Conservation (phyloP, 768 basidiomycete species). For the Coprinopsis strossmayeri region DNA sequence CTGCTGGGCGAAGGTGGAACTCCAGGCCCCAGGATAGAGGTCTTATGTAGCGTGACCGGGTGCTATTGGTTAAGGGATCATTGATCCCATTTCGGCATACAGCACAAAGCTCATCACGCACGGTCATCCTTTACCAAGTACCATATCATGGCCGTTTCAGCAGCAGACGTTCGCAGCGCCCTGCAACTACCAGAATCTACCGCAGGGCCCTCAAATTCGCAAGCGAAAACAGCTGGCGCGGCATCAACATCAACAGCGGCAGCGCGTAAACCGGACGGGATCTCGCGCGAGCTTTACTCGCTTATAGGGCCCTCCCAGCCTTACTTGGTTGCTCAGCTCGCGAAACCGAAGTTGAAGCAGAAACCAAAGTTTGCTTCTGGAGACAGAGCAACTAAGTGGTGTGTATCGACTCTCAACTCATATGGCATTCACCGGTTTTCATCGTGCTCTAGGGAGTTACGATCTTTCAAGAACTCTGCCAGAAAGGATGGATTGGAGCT, state of each 20-base stretch:
- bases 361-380: constrained; percentile 66
- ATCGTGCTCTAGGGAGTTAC: constrained; percentile 59
- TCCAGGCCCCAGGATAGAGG: too few species aligned
- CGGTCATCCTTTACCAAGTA: neutral
- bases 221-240: constrained; percentile 22
- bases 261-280: constrained; percentile 77
- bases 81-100: neutral
- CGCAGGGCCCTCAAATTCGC: constrained; percentile 37
- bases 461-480: constrained; percentile 66
- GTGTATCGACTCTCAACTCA: constrained; percentile 10
- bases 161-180: constrained; percentile 80
- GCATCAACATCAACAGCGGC: constrained; percentile 23
- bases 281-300: constrained; percentile 87
- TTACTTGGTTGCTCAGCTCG: constrained; percentile 69
- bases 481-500: constrained; percentile 64
- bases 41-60: too few species aligned
- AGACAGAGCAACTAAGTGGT: constrained; percentile 63
- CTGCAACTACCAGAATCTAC: constrained; percentile 54
- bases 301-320: constrained; percentile 94
- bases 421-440: neutral
- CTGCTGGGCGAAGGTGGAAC: neutral
- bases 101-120: too few species aligned
- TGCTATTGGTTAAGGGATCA: too few species aligned
- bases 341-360: constrained; percentile 82
- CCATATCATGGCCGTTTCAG: constrained; percentile 54